phyloP scores from a whole-genome alignment of 768 basidiomycete genomes.

The Trametes coccinea region DNA sequence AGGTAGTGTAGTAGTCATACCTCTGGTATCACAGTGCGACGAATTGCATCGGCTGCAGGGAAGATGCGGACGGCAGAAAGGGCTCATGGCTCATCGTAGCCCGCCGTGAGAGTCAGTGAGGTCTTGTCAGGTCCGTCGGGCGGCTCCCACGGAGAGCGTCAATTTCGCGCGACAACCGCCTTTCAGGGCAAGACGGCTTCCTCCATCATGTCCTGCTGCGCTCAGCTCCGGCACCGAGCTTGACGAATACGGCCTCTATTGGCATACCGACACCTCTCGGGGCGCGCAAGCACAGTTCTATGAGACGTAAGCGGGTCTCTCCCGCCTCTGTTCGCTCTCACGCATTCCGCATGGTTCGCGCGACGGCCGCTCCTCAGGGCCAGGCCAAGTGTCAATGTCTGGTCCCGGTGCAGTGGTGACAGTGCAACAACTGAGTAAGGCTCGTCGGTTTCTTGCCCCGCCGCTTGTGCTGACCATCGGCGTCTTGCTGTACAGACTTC shows the following conservation, averaged over 20 bases:
- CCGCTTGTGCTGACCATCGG: neutral
- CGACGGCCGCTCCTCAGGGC: constrained; percentile 9
- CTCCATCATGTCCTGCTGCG: constrained; percentile 12
- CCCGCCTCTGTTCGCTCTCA: neutral
- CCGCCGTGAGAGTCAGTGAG: neutral
- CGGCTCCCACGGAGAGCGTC: constrained; percentile 5
- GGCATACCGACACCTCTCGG: constrained; percentile 4
- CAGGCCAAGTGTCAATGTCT: neutral
- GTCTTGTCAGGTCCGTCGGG: neutral
- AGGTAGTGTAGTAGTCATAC: neutral
- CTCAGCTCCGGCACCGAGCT: constrained; percentile 13
- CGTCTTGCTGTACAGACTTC: neutral
- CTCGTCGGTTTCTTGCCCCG: neutral
- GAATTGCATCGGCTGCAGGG: neutral
- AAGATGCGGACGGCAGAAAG: neutral
- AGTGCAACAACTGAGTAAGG: neutral
- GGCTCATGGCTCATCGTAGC: neutral
- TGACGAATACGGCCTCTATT: constrained; percentile 4
- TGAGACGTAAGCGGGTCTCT: neutral
- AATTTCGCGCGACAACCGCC: constrained; percentile 14
- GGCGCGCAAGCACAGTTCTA: constrained; percentile 1
- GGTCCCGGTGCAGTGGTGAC: constrained; percentile 4
- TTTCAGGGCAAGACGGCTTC: constrained; percentile 1
- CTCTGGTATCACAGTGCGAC: neutral
- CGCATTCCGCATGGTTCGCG: neutral